phyloP scores from a whole-genome alignment of 202 grass and related monocot species.

The Carex sylvatica region DNA sequence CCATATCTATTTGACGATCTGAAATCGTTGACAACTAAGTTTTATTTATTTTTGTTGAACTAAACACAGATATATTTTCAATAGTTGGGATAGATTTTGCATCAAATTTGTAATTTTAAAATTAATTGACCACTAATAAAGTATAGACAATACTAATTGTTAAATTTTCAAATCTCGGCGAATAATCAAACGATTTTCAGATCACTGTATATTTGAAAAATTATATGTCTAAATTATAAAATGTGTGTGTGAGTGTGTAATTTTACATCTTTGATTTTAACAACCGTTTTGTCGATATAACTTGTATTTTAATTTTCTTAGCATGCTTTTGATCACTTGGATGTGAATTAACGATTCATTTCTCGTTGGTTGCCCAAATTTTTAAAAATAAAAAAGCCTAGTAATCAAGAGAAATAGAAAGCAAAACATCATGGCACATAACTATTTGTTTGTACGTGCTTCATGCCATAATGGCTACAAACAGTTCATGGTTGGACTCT shows the following conservation, averaged over 20 bases:
- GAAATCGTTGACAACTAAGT: too few relatives aligned
- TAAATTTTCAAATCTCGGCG: not conserved
- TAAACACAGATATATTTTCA: too few relatives aligned
- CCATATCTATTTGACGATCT: too few relatives aligned
- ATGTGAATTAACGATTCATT: not conserved
- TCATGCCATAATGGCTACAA: not conserved
- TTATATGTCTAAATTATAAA: not conserved
- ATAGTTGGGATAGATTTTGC: too few relatives aligned
- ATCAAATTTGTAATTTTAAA: too few relatives aligned
- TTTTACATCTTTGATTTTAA: not conserved
- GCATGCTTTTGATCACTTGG: not conserved
- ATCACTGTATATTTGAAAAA: not conserved
- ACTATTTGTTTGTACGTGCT: not conserved
- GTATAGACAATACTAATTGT: too few relatives aligned
- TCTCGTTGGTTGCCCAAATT: not conserved
- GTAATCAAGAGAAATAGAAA: not conserved
- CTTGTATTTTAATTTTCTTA: not conserved
- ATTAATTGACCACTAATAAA: too few relatives aligned
- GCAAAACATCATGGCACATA: not conserved
- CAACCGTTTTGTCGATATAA: not conserved
- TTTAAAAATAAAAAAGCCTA: not conserved
- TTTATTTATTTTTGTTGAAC: too few relatives aligned
- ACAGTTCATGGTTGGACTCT: conserved; percentile 5
- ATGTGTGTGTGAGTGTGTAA: too few relatives aligned
- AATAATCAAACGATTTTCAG: not conserved